Evolutionary conservation across 1,284 basidiomycete genomes (phyloP).

Genomic region (Cystobasidium sp.): DNA sequence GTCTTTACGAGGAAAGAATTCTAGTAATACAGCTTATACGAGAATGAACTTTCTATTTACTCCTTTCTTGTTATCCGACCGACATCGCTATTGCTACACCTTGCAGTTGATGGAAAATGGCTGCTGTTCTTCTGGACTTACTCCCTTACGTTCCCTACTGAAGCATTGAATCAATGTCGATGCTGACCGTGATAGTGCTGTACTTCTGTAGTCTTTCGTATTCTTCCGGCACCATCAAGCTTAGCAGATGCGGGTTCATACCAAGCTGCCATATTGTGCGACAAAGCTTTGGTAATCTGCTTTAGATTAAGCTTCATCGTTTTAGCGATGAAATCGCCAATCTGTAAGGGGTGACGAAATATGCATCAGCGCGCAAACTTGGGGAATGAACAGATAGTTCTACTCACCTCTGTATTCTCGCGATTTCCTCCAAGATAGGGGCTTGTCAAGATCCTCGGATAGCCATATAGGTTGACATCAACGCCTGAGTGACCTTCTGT

Average conservation of each 20-base stretch:
- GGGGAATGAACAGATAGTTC: not conserved
- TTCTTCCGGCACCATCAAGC: conserved; percentile 13
- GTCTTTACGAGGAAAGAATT: too few relatives aligned
- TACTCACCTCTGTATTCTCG: conserved; percentile 56
- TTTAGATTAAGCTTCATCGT: conserved; percentile 52
- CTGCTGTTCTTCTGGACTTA: too few relatives aligned
- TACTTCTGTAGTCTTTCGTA: conserved; percentile 24
- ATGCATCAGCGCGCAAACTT: conserved; percentile 40
- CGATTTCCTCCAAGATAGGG: conserved; percentile 54
- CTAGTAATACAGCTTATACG: too few relatives aligned
- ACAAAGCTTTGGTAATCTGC: conserved; percentile 19
- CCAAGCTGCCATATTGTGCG: conserved; percentile 47
- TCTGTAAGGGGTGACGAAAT: conserved; percentile 41
- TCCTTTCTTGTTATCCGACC: too few relatives aligned
- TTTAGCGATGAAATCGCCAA: conserved; percentile 52
- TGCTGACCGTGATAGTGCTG: conserved; percentile 49
- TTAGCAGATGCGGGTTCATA: not conserved
- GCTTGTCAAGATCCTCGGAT: conserved; percentile 51
- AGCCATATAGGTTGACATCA: conserved; percentile 58
- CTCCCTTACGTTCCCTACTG: not conserved
- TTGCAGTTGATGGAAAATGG: too few relatives aligned
- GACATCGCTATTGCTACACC: too few relatives aligned
- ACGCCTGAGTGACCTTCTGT: conserved; percentile 59
- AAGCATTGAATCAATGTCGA: conserved; percentile 5
- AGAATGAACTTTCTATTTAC: too few relatives aligned